Conservation (phyloP, 495 filamentous ascomycete species). For the Hapsidospora chrysogenum region DNA sequence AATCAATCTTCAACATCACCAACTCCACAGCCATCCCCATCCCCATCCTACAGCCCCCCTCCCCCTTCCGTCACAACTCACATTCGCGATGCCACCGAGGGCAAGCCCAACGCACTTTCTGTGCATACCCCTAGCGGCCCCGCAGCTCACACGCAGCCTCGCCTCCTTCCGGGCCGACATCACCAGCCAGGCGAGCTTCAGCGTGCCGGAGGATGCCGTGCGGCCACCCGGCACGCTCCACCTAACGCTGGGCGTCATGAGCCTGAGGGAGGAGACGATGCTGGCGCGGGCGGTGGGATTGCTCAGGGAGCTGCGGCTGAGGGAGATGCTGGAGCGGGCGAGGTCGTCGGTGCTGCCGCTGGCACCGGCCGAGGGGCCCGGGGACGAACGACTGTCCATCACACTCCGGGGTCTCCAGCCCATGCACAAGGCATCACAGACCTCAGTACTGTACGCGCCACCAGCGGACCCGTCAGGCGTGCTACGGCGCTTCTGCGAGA, state of each 20-base stretch:
- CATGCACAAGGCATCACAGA: constrained; percentile 24
- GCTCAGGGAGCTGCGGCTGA: constrained; percentile 36
- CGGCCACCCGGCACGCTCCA: constrained; percentile 70
- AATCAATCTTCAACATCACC: no score
- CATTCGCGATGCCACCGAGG: constrained; percentile 11
- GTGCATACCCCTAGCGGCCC: constrained; percentile 59
- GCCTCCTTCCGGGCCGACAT: constrained; percentile 42
- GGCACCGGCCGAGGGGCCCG: constrained; percentile 5
- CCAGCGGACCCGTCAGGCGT: constrained; percentile 35
- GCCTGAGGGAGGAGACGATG: constrained; percentile 36
- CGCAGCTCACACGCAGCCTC: constrained; percentile 44
- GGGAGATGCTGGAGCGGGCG: constrained; percentile 23
- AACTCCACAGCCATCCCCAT: no score
- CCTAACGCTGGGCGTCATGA: constrained; percentile 79
- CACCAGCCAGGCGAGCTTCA: constrained; percentile 16
- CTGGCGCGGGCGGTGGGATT: constrained; percentile 41
- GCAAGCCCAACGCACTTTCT: constrained; percentile 67
- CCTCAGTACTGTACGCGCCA: constrained; percentile 28
- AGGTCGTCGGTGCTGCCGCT: not conserved
- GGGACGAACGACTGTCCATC: constrained; percentile 10
- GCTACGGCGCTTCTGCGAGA: constrained; percentile 45
- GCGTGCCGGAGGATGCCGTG: constrained; percentile 41
- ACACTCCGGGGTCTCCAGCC: constrained; percentile 28
- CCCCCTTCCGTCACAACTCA: no score
- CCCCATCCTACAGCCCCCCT: no score